phyloP scores from a whole-genome alignment of 805 yeast genomes.

The Schwanniomyces vanrijiae region DNA sequence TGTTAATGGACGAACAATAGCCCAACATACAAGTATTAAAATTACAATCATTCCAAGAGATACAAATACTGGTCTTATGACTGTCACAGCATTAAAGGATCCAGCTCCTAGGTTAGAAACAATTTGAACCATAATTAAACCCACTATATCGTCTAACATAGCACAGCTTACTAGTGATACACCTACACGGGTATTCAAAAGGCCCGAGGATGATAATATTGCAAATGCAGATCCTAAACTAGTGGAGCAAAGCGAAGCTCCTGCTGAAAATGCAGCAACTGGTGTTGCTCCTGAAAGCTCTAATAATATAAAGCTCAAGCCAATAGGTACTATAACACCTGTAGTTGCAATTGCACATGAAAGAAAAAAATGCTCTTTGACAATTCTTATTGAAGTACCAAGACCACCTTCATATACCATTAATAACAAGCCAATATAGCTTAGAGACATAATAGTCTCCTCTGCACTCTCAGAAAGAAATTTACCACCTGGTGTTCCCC shows the following conservation, averaged over 20 bases:
- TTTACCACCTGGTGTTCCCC: conserved; percentile 3
- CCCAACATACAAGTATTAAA: neutral
- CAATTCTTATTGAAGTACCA: neutral
- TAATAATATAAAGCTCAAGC: conserved; percentile 3
- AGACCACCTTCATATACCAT: conserved; percentile 6
- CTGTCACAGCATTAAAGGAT: conserved; percentile 1
- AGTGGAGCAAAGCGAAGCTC: conserved; percentile 8
- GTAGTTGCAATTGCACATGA: conserved; percentile 1
- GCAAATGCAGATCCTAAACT: conserved; percentile 7
- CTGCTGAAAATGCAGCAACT: conserved; percentile 4
- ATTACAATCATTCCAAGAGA: conserved; percentile 3
- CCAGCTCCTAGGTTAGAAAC: conserved; percentile 7
- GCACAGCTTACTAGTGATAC: conserved; percentile 4
- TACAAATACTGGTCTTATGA: conserved; percentile 5
- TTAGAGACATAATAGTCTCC: conserved; percentile 1
- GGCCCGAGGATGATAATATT: conserved; percentile 3
- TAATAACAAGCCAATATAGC: conserved; percentile 4
- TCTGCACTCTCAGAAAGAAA: neutral
- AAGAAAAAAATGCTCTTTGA: conserved; percentile 1
- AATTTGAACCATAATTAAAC: conserved; percentile 5
- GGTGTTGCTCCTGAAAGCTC: conserved; percentile 2
- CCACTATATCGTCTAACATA: conserved; percentile 6
- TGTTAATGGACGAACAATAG: neutral
- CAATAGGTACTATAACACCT: conserved; percentile 3
- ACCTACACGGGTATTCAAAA: conserved; percentile 3